Evolutionary conservation across 2,329 filamentous ascomycete species (phyloP), one percentile per base, ranked within the genome.

Genomic region (Lachnellula occidentalis): DNA sequence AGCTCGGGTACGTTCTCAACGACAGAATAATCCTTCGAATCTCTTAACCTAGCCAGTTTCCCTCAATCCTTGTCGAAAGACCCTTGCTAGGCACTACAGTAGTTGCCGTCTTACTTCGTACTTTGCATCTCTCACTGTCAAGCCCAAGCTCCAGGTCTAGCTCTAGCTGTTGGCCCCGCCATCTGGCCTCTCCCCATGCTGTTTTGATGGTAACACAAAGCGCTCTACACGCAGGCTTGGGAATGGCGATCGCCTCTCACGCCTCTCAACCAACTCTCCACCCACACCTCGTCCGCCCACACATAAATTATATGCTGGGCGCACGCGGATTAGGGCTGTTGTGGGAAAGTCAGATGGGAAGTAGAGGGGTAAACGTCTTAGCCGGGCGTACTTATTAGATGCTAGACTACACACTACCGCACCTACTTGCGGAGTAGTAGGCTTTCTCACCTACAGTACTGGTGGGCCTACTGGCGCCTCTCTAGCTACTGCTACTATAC

Each of bases 201-300:
- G 43, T 45, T 45, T 45, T 15, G 43, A 45, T 45, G 55, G 56
- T 58, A 47, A 52, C 47, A 57, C 56, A 58, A 53, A 45, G 36
- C 53, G 48, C 41, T 51, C 51, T 53, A 49, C 50, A 54, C 49
- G 46, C 49, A 51, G 55, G 55, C 49, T 52, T 53, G 53, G 57
- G 59, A 52, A 50, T 55, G 55, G 57, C 50, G 51, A 53, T 56
- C 57, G n/a, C 36, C 50, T 22, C 43, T 50, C 39, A 37, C 57
- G n/a, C 36, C 50, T 22, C 43, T 50, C 39, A 37, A 24, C 48
- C 54, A 56, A 47, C 50, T 53, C 19, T 42, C 45, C 53, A 46
- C 53, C 50, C 50, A 55, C 56, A 57, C 56, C 47, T 46, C 45
- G 48, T 47, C 42, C 47, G 21, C 34, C 48, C 36, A n/a, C 36